Conservation (phyloP, 805 yeast genomes). For the Yarrowia divulgata region DNA sequence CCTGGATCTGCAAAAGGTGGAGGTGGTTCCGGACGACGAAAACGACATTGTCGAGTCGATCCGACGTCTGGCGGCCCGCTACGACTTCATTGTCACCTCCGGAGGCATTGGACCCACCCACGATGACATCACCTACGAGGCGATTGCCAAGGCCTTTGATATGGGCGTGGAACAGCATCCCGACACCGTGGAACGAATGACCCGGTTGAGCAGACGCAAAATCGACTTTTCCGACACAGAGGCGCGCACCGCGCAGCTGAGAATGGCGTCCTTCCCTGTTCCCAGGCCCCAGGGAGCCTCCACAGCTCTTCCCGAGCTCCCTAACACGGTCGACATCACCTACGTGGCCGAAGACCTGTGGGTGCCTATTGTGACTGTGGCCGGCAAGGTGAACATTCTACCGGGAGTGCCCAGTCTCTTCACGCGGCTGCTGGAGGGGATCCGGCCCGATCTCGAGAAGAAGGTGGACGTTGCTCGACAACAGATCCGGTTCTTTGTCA, state of each 20-base stretch:
- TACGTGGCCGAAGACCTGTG: conserved; percentile 65
- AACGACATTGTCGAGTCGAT: conserved; percentile 66
- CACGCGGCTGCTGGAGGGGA: conserved; percentile 58
- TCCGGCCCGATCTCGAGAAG: conserved; percentile 52
- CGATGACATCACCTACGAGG: conserved; percentile 84
- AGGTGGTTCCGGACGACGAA: conserved; percentile 80
- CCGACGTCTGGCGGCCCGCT: conserved; percentile 56
- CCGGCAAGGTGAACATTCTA: conserved; percentile 68
- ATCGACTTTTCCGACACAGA: conserved; percentile 50
- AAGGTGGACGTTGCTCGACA: conserved; percentile 53
- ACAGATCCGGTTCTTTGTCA: conserved; percentile 61
- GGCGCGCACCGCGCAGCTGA: conserved; percentile 65
- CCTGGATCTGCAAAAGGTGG: conserved; percentile 67
- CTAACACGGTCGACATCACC: conserved; percentile 44
- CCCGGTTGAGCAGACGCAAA: conserved; percentile 51
- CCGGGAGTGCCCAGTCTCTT: conserved; percentile 88
- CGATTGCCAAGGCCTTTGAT: conserved; percentile 70
- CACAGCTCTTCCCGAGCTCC: conserved; percentile 9
- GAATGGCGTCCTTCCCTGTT: conserved; percentile 82
- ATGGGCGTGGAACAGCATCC: conserved; percentile 60
- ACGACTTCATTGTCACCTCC: conserved; percentile 73
- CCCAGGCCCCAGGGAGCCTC: conserved; percentile 38
- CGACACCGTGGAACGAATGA: conserved; percentile 69
- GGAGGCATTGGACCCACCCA: conserved; percentile 89
- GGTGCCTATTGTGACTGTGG: conserved; percentile 84